These are phyloP conservation scores for Rhizopus sp. DNA, from an alignment of 371 early-diverging fungal species.

Conservation along the genomic window DNA sequence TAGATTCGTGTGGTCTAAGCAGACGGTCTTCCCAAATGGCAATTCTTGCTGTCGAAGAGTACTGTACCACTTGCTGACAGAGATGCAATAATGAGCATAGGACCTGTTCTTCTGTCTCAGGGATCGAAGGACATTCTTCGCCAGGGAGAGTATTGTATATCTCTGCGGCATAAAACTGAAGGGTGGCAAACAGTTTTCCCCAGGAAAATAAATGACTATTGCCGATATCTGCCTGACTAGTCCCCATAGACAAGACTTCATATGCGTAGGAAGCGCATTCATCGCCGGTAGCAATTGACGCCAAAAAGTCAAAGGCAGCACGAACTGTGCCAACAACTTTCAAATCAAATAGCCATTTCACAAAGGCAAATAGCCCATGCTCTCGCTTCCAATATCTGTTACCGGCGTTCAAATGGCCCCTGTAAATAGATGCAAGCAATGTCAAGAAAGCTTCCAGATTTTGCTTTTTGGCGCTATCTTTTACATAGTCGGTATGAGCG, in stretches of 20 bases:
- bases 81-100: constrained; percentile 27
- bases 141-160: constrained; percentile 3
- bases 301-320: constrained; percentile 35
- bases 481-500: constrained; percentile 6
- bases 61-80: constrained; percentile 35
- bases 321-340: constrained; percentile 19
- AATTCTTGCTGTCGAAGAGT: constrained; percentile 19
- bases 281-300: constrained; percentile 32
- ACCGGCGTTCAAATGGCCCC: constrained; percentile 72
- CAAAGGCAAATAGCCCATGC: constrained; percentile 63
- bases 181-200: constrained; percentile 34
- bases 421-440: constrained; percentile 65
- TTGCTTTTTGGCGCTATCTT: constrained; percentile 17
- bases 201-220: constrained; percentile 34
- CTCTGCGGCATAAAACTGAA: constrained; percentile 24
- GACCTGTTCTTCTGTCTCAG: constrained; percentile 22
- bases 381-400: constrained; percentile 70
- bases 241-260: constrained; percentile 24
- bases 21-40: constrained; percentile 21
- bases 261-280: constrained; percentile 26
- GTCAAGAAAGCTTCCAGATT: constrained; percentile 62
- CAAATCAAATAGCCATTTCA: constrained; percentile 67
- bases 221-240: constrained; percentile 2
- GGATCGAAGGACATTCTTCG: constrained; percentile 17
- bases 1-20: constrained; percentile 13